Conservation (phyloP, 2,329 filamentous ascomycete species). For the Emmonsiellopsis sp. region DNA sequence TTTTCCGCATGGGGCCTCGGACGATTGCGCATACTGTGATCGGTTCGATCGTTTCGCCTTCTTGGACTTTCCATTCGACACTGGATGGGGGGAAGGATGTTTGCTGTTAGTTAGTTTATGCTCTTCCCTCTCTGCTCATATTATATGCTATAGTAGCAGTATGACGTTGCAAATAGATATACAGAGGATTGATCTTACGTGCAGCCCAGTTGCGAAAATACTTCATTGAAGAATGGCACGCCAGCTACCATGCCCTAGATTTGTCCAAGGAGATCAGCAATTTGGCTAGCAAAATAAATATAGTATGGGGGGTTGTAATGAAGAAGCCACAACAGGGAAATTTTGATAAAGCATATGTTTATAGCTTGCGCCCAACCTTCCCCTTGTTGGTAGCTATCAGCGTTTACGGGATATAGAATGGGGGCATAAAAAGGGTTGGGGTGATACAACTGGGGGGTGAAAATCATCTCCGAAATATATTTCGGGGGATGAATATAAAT, state of each 20-base stretch:
- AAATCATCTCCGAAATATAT: too few species aligned
- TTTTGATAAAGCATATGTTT: too few species aligned
- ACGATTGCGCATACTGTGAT: slow-evolving; percentile 68
- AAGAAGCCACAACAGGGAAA: too few species aligned
- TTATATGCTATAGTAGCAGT: too few species aligned
- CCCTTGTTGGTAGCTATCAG: too few species aligned
- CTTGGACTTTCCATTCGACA: slow-evolving; percentile 78
- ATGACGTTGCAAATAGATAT: background rate
- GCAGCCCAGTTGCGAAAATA: slow-evolving; percentile 84
- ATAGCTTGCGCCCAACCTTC: too few species aligned
- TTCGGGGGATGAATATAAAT: too few species aligned
- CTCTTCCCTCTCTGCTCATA: background rate
- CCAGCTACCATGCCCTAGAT: slow-evolving; percentile 74
- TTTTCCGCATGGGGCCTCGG: slow-evolving; percentile 67
- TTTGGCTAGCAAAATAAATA: background rate
- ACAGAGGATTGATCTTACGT: slow-evolving; percentile 38
- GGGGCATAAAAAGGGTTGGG: too few species aligned
- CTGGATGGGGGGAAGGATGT: slow-evolving; percentile 21
- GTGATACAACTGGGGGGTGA: too few species aligned
- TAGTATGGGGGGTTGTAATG: too few species aligned
- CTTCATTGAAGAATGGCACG: slow-evolving; percentile 89
- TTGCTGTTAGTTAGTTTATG: background rate
- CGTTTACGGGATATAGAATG: too few species aligned
- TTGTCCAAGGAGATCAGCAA: background rate
- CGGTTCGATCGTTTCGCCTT: slow-evolving; percentile 63